These are phyloP conservation scores for Diutina mesorugosa DNA, from an alignment of 1,139 yeast genomes.

Conservation along the genomic window DNA sequence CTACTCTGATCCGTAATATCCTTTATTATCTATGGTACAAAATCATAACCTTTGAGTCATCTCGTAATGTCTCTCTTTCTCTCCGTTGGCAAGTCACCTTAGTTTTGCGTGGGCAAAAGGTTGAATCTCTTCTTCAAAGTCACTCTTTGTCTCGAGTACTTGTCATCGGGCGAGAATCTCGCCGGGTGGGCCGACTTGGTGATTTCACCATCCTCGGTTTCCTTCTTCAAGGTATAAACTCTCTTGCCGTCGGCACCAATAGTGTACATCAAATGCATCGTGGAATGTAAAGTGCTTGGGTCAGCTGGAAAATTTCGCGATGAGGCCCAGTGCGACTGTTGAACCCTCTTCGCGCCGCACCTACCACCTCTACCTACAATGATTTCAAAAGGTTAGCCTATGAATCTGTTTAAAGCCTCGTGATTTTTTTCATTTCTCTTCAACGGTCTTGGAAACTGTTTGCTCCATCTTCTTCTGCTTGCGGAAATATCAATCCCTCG, in stretches of 20 bases:
- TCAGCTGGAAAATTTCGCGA: not conserved
- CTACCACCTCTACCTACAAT: too few relatives aligned
- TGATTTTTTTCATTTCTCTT: too few relatives aligned
- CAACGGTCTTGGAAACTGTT: too few relatives aligned
- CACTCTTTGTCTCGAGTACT: conserved; percentile 97
- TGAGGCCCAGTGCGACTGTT: not conserved
- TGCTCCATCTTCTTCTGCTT: too few relatives aligned
- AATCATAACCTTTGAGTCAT: not conserved
- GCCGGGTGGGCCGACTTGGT: conserved; percentile 99
- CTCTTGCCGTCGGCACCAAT: conserved; percentile 91
- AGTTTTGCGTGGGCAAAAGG: conserved; percentile 68
- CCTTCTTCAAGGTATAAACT: conserved; percentile 80
- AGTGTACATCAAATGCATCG: conserved; percentile 98
- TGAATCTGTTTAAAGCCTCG: too few relatives aligned
- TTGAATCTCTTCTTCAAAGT: conserved; percentile 92
- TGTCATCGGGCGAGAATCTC: conserved; percentile 98
- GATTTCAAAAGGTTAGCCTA: too few relatives aligned
- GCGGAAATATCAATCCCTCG: too few relatives aligned
- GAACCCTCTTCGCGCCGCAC: not conserved
- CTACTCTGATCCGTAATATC: not conserved
- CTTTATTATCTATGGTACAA: not conserved
- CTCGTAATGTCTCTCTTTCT: not conserved
- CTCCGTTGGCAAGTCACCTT: not conserved
- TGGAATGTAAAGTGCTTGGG: not conserved
- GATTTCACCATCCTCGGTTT: conserved; percentile 76